Base-by-base conservation (phyloP, 148 eudicot genomes). In the Salicornia ramosissima region DNA sequence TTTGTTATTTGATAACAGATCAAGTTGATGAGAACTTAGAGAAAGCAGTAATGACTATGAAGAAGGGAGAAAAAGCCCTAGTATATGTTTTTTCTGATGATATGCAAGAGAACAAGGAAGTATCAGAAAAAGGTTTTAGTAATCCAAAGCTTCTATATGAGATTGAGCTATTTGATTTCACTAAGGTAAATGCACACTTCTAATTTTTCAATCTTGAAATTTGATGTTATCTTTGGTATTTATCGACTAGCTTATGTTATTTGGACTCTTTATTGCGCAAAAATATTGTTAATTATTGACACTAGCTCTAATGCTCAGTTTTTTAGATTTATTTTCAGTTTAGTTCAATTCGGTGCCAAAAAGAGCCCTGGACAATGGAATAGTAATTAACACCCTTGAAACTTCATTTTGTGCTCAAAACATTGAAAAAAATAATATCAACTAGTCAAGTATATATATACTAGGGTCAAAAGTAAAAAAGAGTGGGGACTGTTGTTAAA, bases 21-120 rank as follows among this genome's bases (percentile, higher is more conserved):
- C 78, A 82, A 70, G 64, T 79, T 18, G 67, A 61, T 42, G 82
- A 79, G 65, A 75, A 73, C 36, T 60, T 82, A 65, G 82, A 82
- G 67, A 76, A 70, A 63, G 74, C 78, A 54, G 67, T 79, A 62
- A 79, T 79, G 80, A 60, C 74, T 4, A 79, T 82, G 85, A 79
- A 63, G 51, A 79, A 70, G 67, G 79, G 85, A 22, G 85, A 79
- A 74, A 69, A 76, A 54, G 80, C 80, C 19, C 55, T 40, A 36
- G 80, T 82, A n/a, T 74, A 53, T 8, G 25, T 82, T 33, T 30
- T 31, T 68, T 49, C 57, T 55, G 68, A 55, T 46, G 39, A 63
- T 29, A 30, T 62, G 34, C 46, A 50, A 63, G 59, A 57, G 13
- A 63, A 22, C 40, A 18, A 42, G 51, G 68, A 78, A 67, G 34